Evolutionary conservation across 78 protist species (phyloP), one percentile per base, ranked within the genome.

Genomic region (Dictyostelium capitatum): DNA sequence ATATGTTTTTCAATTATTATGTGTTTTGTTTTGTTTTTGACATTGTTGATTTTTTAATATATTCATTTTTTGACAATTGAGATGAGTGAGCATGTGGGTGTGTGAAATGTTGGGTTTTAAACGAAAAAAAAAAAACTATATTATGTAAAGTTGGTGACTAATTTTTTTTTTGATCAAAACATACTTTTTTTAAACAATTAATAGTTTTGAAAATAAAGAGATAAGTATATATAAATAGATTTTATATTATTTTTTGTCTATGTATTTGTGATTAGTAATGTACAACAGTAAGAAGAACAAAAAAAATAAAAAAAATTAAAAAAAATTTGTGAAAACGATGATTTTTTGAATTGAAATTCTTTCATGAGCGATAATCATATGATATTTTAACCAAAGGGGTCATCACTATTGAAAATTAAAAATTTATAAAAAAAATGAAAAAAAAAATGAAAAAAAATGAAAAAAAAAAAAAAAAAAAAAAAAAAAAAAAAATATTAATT

Each of bases 131-230:
- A n/a, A n/a, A n/a, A n/a, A n/a, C n/a, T n/a, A n/a, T n/a, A n/a
- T n/a, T n/a, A n/a, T n/a, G n/a, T n/a, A n/a, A 37, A 37, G 43
- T 37, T 37, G 1, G 43, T 37, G 43, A 37, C 2, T 37, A 37
- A n/a, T n/a, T n/a, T n/a, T 37, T 37, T 1, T 37, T 3, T 37
- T 37, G 43, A 37, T 32, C 51, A 9, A 25, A n/a, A 67, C 75
- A 67, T 67, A 32, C 41, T 67, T 67, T 32, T 67, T 67, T 65
- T 67, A 57, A 57, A 57, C 67, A 57, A 57, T 57, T 57, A 37
- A 23, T 57, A 57, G 23, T 9, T 10, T 57, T 57, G 67, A 57
- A 57, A 57, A 57, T 57, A 57, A 57, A 56, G 65, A 56, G 65
- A 56, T 56, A 56, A 56, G n/a, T 56, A 56, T 56, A 56, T 56